These are phyloP conservation scores for Tetraselmis striata DNA, from an alignment of 139 green algal species.

Conservation along the genomic window DNA sequence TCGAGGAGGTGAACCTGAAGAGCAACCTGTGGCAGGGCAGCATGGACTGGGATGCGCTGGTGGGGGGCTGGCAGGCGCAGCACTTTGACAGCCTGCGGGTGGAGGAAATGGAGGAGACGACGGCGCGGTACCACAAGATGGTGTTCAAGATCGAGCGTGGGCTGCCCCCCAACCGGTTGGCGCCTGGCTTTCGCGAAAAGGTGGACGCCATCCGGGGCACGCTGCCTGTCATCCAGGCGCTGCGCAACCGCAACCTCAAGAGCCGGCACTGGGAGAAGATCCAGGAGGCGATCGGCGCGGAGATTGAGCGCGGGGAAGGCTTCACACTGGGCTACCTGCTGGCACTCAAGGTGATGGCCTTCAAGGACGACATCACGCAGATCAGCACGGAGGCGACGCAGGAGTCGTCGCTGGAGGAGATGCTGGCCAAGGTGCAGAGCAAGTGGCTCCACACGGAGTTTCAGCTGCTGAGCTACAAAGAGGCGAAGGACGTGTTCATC, in stretches of 20 bases:
- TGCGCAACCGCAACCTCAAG: constrained; percentile 59
- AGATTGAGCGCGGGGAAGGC: constrained; percentile 28
- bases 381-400: constrained; percentile 71
- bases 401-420: constrained; percentile 68
- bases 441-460: constrained; percentile 78
- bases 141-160: constrained; percentile 60
- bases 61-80: constrained; percentile 32
- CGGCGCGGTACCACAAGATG: constrained; percentile 43
- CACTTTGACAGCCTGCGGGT: constrained; percentile 58
- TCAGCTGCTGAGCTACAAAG: constrained; percentile 69
- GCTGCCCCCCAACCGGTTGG: constrained; percentile 66
- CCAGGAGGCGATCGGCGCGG: constrained; percentile 41
- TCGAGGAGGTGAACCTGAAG: constrained; percentile 54
- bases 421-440: constrained; percentile 59
- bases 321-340: constrained; percentile 56
- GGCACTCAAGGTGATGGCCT: constrained; percentile 40
- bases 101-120: constrained; percentile 55
- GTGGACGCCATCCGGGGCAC: constrained; percentile 58
- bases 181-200: constrained; percentile 39
- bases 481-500: constrained; percentile 78
- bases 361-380: constrained; percentile 45
- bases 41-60: constrained; percentile 50
- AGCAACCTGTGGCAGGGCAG: constrained; percentile 54
- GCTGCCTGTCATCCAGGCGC: constrained; percentile 45
- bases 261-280: constrained; percentile 73